Evolutionary conservation across 1,284 basidiomycete species (phyloP).

Genomic region (Mycosarcoma mackinlayi): DNA sequence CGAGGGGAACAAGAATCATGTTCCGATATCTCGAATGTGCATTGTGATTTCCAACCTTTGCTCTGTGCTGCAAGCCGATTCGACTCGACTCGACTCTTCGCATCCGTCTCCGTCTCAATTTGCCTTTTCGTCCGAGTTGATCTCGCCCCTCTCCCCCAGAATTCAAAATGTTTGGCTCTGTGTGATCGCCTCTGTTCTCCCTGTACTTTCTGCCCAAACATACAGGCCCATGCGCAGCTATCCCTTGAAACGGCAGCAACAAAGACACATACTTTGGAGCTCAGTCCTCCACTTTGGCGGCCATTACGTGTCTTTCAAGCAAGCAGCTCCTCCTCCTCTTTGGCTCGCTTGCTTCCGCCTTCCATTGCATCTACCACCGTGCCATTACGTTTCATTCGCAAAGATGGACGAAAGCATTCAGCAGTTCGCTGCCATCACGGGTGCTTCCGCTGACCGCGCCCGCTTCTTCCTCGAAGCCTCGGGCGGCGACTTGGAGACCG

Average conservation of each 20-base stretch:
- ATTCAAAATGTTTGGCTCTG: slow-evolving; percentile 1
- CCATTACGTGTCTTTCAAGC: slow-evolving; percentile 9
- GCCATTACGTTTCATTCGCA: not conserved
- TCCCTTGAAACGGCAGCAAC: not conserved
- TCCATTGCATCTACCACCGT: slow-evolving; percentile 2
- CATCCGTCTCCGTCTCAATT: slow-evolving; percentile 19
- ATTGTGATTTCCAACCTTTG: no score
- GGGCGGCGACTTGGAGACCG: slow-evolving; percentile 67
- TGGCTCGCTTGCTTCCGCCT: no score
- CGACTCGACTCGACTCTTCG: slow-evolving; percentile 18
- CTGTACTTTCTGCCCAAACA: no score
- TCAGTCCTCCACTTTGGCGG: slow-evolving; percentile 10
- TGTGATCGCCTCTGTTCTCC: slow-evolving; percentile 28
- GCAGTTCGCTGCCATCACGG: slow-evolving; percentile 67
- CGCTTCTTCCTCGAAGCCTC: slow-evolving; percentile 68
- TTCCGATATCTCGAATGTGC: slow-evolving; percentile 7
- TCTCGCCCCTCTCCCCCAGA: not conserved
- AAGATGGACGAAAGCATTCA: slow-evolving; percentile 59
- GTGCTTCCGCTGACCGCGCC: slow-evolving; percentile 64
- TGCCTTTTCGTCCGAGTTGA: slow-evolving; percentile 25
- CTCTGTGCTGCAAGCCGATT: no score
- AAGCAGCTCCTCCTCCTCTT: not conserved
- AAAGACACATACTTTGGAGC: slow-evolving; percentile 3
- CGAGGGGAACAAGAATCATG: not conserved
- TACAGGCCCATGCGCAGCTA: slow-evolving; percentile 22